Conservation (phyloP, 129 eudicot species). For the Saussurea involucrata region DNA sequence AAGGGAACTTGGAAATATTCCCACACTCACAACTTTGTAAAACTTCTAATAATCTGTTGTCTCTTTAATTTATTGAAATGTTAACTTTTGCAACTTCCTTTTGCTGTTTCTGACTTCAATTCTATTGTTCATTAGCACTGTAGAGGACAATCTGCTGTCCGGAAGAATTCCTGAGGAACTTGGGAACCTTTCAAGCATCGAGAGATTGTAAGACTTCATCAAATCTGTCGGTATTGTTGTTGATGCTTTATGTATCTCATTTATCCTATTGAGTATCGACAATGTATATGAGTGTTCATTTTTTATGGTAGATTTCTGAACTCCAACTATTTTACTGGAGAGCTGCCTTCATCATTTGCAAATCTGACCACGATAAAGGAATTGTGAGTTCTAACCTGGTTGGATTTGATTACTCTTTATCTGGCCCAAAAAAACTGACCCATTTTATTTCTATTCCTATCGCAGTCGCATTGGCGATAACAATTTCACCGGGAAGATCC, state of each 20-base stretch:
- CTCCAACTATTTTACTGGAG: conserved; percentile 71
- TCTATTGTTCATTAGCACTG: conserved; percentile 25
- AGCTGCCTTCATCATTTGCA: conserved; percentile 61
- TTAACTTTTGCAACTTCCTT: neutral
- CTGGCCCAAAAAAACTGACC: neutral
- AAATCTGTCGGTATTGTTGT: neutral
- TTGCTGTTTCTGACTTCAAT: conserved; percentile 3
- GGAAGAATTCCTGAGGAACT: conserved; percentile 59
- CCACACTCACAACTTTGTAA: conserved; percentile 56
- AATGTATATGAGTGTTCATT: neutral
- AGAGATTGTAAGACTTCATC: conserved; percentile 44
- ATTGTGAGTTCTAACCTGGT: conserved; percentile 51
- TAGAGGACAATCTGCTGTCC: conserved; percentile 60
- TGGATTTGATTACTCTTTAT: neutral
- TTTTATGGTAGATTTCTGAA: conserved; percentile 35
- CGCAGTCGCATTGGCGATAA: conserved; percentile 49
- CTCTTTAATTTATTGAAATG: neutral
- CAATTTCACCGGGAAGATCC: conserved; percentile 25
- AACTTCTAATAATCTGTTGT: neutral
- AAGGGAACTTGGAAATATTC: conserved; percentile 54
- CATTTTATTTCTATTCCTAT: neutral
- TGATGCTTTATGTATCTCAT: neutral
- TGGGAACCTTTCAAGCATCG: conserved; percentile 50
- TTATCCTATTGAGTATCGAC: neutral
- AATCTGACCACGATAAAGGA: conserved; percentile 51